Percentiles rank a stretch among this genome's conserved stretches.
Evolutionary conservation across 169 alveolate genomes (phyloP).

Genomic region (Plasmodium gonderi): DNA sequence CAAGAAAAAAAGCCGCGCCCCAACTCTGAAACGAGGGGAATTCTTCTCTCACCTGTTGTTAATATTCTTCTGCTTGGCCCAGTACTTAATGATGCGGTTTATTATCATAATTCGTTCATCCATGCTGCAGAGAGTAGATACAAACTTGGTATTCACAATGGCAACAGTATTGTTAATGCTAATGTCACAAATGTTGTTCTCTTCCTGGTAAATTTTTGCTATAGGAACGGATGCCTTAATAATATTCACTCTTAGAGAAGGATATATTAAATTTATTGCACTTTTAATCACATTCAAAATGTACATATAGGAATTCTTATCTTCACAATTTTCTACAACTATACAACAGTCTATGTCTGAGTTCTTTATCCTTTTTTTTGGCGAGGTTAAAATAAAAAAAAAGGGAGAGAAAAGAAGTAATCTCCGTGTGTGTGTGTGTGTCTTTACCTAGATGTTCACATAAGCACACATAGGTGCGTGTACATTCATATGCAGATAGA

Average conservation of each 20-base stretch:
- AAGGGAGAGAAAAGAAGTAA: neutral
- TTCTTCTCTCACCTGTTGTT: constrained; percentile 79
- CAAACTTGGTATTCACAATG: constrained; percentile 83
- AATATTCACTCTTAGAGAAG: constrained; percentile 73
- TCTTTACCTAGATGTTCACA: no score
- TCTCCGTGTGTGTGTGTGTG: neutral
- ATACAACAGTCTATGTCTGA: constrained; percentile 69
- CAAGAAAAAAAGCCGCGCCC: neutral
- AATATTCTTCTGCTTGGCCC: constrained; percentile 87
- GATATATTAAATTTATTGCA: constrained; percentile 61
- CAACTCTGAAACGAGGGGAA: neutral
- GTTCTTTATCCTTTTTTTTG: constrained; percentile 59
- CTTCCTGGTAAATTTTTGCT: constrained; percentile 79
- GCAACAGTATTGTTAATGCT: constrained; percentile 88
- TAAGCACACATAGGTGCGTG: no score
- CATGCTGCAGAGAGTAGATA: constrained; percentile 75
- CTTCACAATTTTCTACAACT: constrained; percentile 74
- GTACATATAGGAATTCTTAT: constrained; percentile 49
- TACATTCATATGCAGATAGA: no score
- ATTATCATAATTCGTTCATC: constrained; percentile 83
- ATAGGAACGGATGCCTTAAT: constrained; percentile 86
- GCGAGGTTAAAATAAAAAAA: neutral
- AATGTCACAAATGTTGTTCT: constrained; percentile 83
- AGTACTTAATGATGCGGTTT: constrained; percentile 87
- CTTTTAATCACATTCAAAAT: constrained; percentile 60